Percentiles rank a stretch among this genome's conserved stretches.
Conservation (phyloP, 2,329 filamentous ascomycete genomes). For the Penicillium thymicola region DNA sequence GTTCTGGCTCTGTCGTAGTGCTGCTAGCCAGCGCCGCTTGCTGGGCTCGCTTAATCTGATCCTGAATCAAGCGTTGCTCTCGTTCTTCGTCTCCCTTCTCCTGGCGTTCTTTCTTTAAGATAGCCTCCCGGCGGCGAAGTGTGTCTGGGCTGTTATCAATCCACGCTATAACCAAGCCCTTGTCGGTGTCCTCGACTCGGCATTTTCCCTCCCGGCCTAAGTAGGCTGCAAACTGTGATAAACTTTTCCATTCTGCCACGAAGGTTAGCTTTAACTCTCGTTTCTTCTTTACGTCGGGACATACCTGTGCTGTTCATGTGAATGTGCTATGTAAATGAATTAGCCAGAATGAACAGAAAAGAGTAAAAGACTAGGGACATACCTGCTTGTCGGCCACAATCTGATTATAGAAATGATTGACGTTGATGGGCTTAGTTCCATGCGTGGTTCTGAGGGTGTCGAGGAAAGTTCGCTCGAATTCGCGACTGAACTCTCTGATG, state of each 20-base stretch:
- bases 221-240: conserved; percentile 87
- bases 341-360: background rate
- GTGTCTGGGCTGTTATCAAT: conserved; percentile 89
- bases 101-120: conserved; percentile 77
- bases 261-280: background rate
- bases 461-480: conserved; percentile 80
- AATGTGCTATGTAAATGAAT: conserved; percentile 53
- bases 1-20: conserved; percentile 39
- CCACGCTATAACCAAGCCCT: conserved; percentile 81
- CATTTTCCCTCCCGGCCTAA: conserved; percentile 84
- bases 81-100: conserved; percentile 89
- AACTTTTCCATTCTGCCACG: conserved; percentile 65
- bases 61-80: conserved; percentile 76
- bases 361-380: background rate
- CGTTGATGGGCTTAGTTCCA: conserved; percentile 82
- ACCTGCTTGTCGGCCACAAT: conserved; percentile 66
- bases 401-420: conserved; percentile 94
- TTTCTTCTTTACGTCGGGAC: background rate
- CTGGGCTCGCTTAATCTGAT: conserved; percentile 77
- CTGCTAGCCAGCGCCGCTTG: conserved; percentile 52
- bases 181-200: conserved; percentile 82
- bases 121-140: conserved; percentile 72
- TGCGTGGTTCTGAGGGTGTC: conserved; percentile 76
- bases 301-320: conserved; percentile 81
- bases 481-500: conserved; percentile 75